Evolutionary conservation across 148 eudicot species (phyloP).

Genomic region (Fagopyrum homotropicum): DNA sequence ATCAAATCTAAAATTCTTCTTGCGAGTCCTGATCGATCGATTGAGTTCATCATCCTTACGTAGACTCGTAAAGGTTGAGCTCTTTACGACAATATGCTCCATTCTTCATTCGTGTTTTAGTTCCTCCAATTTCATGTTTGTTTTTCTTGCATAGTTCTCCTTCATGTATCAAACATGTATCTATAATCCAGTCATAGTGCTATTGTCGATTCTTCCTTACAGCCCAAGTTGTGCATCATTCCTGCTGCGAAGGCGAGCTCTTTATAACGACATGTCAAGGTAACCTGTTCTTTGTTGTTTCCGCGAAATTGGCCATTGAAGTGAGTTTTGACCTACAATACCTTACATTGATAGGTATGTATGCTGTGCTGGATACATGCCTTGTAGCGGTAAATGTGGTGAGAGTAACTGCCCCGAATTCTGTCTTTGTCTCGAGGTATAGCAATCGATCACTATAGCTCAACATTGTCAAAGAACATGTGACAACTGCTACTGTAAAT

Average conservation of each 20-base stretch:
- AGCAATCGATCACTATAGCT: neutral
- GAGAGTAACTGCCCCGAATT: constrained; percentile 32
- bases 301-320: neutral
- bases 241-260: constrained; percentile 27
- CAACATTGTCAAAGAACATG: neutral
- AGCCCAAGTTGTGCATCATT: constrained; percentile 35
- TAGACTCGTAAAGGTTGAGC: too few relatives aligned
- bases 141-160: neutral
- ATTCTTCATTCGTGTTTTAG: too few relatives aligned
- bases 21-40: too few relatives aligned
- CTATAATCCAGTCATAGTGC: too few relatives aligned
- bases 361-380: constrained; percentile 37
- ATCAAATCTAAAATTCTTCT: too few relatives aligned
- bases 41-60: too few relatives aligned
- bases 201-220: constrained; percentile 7
- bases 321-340: neutral
- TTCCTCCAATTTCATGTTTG: neutral
- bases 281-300: constrained; percentile 12
- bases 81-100: too few relatives aligned
- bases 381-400: constrained; percentile 39
- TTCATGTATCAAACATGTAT: neutral
- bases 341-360: constrained; percentile 18
- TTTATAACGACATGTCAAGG: constrained; percentile 36
- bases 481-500: too few relatives aligned
- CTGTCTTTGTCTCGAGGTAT: constrained; percentile 31